Base-by-base conservation (phyloP, 139 green algal genomes). In the Pycnococcus provasolii region DNA sequence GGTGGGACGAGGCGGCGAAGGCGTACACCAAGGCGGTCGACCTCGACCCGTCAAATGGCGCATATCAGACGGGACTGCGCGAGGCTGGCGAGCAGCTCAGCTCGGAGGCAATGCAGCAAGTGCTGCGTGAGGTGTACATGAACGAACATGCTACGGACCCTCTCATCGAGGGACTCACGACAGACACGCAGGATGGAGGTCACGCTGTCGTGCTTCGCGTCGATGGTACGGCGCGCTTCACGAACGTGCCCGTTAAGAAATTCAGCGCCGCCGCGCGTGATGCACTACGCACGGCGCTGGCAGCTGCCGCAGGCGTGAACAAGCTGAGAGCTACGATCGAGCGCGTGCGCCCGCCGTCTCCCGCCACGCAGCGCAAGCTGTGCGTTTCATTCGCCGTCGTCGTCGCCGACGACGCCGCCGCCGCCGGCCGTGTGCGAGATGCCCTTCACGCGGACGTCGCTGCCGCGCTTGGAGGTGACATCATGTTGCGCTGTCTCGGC, bases 1-100 rank as follows among this genome's bases (percentile, higher is more conserved):
- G 81, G 41, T 42, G 26, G 39, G 9, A 52, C 0, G 9, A 8
- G 3, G 78, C 76, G 0, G 52, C 52, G 46, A 81, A 75, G 59
- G 63, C 72, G 0, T 77, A 67, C 50, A 58, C 66, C 13, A 60
- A 55, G 6, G 67, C 61, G 3, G 4, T 60, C 11, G 67, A 84
- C 7, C 11, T 55, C 4, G 64, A 71, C 26, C 51, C 48, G 0
- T 46, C 13, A 5, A 26, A 43, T 7, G 43, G 48, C 39, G n/a
- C 8, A 43, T 45, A 74, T n/a, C 58, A 54, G 13, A 58, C 72
- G 2, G 3, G 45, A 2, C 57, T 81, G 51, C 7, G 63, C n/a
- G 52, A 81, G 40, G 75, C 68, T 1, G 62, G 58, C 8, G 47
- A 64, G 15, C 43, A 64, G 26, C 62, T 83, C 6, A 11, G 39